Base-by-base conservation (phyloP, 352 stramenopile genomes). In the Pythium brachiatum region DNA sequence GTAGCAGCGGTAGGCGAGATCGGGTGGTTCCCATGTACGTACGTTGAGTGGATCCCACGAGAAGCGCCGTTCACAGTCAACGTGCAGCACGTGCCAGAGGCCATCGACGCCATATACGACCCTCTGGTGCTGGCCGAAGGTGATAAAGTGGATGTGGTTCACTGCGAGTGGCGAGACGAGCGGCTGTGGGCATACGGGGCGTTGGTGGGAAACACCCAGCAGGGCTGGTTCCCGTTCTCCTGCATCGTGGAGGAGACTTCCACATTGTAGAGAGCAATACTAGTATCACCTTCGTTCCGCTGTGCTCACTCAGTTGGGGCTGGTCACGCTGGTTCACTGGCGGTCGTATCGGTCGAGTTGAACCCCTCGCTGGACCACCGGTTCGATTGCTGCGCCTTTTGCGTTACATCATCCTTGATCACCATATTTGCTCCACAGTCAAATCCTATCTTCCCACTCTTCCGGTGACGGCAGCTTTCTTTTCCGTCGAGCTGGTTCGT, bases 1-100 rank as follows among this genome's bases (percentile, higher is more conserved):
- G 9, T 38, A 0, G 48, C 18, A 7, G 15, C 34, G 18, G 9
- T 32, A 26, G 21, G 15, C 2, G 13, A 38, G 6, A 36, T 54
- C 29, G 76, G 76, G 6, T 84, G 76, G 76, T 84, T 84, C 27
- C 76, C 76, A n/a, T 76, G 70, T 25, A 84, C 73, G 3, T 84
- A 84, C 66, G 73, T 78, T 15, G 66, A 84, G 27, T 81, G 73
- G 68, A 43, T 73, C 2, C 21, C 56, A 15, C 27, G 55, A 0
- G 53, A 39, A 0, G n/a, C 38, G 23, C 47, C 58, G 12, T 63
- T 67, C 21, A 26, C 21, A 11, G 55, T 59, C 7, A 57, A 41
- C n/a, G 43, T 39, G 18, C n/a, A 21, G 1, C 57, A 66, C 38
- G 31, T 12, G 13, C 36, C 41, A n/a, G 13, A 41, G 27, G 32